Percentiles rank a stretch among this genome's conserved stretches.
Evolutionary conservation across 2,329 filamentous ascomycete genomes (phyloP).

Genomic region (Knoxdaviesia proteae): DNA sequence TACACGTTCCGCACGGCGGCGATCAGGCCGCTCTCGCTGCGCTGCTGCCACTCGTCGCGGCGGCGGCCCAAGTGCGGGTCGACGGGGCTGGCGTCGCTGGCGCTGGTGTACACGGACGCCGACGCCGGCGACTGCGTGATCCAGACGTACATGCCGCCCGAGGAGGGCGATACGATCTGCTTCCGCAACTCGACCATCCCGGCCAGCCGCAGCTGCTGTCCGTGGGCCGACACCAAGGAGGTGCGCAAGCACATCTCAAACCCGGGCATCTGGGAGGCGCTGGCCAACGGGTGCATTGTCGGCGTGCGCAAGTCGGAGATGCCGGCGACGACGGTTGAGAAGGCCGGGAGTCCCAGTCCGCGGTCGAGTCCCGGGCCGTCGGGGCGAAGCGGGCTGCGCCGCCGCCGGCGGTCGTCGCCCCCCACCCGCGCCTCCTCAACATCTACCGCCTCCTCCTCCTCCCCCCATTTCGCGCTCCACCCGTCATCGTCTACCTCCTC

Average conservation of each 20-base stretch:
- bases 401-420: no score
- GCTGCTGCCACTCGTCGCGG: conserved; percentile 33
- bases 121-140: conserved; percentile 42
- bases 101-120: conserved; percentile 38
- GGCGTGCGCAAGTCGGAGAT: conserved; percentile 32
- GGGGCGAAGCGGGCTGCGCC: no score
- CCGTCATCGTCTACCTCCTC: neutral
- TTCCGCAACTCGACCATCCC: conserved; percentile 24
- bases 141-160: conserved; percentile 36
- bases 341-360: no score
- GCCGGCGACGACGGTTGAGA: no score
- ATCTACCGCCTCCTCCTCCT: neutral
- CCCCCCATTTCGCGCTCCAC: neutral
- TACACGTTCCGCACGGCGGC: conserved; percentile 38
- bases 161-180: conserved; percentile 34
- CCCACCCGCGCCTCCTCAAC: neutral
- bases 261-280: conserved; percentile 43
- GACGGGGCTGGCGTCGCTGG: conserved; percentile 38
- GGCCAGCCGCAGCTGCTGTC: conserved; percentile 21
- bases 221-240: conserved; percentile 30
- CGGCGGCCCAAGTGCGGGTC: conserved; percentile 31
- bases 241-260: conserved; percentile 32
- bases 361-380: no score
- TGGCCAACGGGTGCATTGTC: conserved; percentile 38
- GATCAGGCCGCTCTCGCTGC: conserved; percentile 37